Evolutionary conservation across 2,329 filamentous ascomycete species (phyloP).

Genomic region (Pseudogymnoascus sp.): DNA sequence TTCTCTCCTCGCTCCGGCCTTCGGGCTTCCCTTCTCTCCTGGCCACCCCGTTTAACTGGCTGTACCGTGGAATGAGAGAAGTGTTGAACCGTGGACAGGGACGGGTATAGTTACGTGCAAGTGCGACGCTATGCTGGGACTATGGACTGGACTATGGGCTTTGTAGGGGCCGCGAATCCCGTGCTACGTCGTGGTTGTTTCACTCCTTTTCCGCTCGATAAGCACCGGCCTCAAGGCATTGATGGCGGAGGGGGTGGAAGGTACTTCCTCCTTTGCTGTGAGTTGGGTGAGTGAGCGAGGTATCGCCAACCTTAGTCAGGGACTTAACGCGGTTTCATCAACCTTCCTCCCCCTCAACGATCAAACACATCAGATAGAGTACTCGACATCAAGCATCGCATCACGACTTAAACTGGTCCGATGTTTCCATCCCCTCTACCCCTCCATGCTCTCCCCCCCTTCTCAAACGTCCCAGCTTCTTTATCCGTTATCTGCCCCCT

Average conservation of each 20-base stretch:
- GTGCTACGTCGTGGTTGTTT: constrained; percentile 2
- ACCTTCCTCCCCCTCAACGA: not conserved
- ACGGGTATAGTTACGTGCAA: not conserved
- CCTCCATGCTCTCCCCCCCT: not conserved
- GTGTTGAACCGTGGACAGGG: not conserved
- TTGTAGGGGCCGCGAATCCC: constrained; percentile 4
- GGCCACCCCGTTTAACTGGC: not conserved
- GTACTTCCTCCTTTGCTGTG: not conserved
- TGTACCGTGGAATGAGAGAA: not conserved
- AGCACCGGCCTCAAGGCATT: not conserved
- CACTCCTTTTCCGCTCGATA: not conserved
- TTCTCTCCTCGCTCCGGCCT: not conserved
- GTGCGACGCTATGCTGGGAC: not conserved
- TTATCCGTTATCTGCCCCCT: not conserved
- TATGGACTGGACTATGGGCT: not conserved
- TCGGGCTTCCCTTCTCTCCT: too few species aligned
- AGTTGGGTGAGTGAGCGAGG: not conserved
- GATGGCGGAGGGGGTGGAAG: not conserved
- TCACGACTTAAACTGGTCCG: constrained; percentile 5
- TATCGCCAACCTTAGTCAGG: not conserved
- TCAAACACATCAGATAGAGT: constrained; percentile 9
- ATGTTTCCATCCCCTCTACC: not conserved
- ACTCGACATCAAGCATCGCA: not conserved
- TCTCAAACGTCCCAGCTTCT: not conserved
- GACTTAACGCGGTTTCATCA: not conserved